Percentiles rank a stretch among this genome's conserved stretches.
These are phyloP conservation scores for Lasiodiplodia theobromae DNA, from an alignment of 2,329 filamentous ascomycete species.

Conservation along the genomic window DNA sequence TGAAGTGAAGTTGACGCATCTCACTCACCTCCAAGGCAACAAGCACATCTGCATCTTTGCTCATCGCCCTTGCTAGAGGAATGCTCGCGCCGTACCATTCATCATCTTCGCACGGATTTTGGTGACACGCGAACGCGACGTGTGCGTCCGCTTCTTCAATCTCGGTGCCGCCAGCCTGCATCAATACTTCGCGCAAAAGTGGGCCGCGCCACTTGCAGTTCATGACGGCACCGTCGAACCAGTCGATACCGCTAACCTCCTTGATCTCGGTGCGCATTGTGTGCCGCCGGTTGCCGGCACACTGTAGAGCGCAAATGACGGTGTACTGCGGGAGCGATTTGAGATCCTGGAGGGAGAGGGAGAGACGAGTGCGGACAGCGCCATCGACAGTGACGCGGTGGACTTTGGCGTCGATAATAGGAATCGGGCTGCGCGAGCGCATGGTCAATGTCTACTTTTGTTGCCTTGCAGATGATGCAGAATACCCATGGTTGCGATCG, in stretches of 20 bases:
- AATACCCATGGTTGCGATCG: slow-evolving; percentile 63
- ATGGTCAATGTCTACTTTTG: not conserved
- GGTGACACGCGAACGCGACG: slow-evolving; percentile 64
- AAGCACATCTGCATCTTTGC: too few relatives aligned
- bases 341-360: slow-evolving; percentile 57
- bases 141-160: slow-evolving; percentile 46
- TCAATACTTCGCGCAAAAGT: too few relatives aligned
- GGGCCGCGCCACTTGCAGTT: too few relatives aligned
- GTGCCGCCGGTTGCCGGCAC: slow-evolving; percentile 66
- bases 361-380: slow-evolving; percentile 52
- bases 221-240: too few relatives aligned
- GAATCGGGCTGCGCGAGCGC: slow-evolving; percentile 49
- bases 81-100: too few relatives aligned
- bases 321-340: slow-evolving; percentile 59
- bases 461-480: not conserved
- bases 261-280: slow-evolving; percentile 65
- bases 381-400: slow-evolving; percentile 59
- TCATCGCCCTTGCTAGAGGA: too few relatives aligned
- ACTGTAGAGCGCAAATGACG: slow-evolving; percentile 65
- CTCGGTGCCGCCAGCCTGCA: too few relatives aligned
- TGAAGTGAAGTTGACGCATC: too few relatives aligned
- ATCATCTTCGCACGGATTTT: too few relatives aligned
- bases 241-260: too few relatives aligned
- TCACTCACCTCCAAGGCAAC: too few relatives aligned
- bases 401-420: slow-evolving; percentile 51